Evolutionary conservation across 495 filamentous ascomycete species (phyloP).

Genomic region (Recurvomyces mirabilis): DNA sequence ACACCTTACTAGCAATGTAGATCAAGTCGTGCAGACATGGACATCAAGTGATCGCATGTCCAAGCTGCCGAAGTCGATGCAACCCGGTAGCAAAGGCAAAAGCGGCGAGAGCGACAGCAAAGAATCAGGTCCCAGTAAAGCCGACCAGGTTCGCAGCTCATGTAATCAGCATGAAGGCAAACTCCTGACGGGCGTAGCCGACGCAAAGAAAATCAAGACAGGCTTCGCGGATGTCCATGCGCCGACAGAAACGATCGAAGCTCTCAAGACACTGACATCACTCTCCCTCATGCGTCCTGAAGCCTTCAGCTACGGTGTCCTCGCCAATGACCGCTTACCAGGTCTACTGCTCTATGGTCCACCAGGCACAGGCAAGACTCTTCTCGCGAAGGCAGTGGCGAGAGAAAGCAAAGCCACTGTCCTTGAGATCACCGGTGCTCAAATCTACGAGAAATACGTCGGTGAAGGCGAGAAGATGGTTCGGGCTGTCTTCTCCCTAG

Average conservation of each 20-base stretch:
- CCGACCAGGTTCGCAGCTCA: constrained; percentile 23
- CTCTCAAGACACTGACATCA: constrained; percentile 78
- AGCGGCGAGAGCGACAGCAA: constrained; percentile 20
- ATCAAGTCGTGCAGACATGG: background rate
- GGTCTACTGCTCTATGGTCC: constrained; percentile 88
- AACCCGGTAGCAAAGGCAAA: constrained; percentile 24
- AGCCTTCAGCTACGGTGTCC: constrained; percentile 89
- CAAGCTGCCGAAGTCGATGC: constrained; percentile 9
- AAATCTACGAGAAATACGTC: constrained; percentile 92
- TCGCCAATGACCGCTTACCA: constrained; percentile 81
- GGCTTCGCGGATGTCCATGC: constrained; percentile 80
- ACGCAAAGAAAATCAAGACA: constrained; percentile 67
- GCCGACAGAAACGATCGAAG: constrained; percentile 70
- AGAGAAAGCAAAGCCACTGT: constrained; percentile 86
- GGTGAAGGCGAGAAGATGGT: constrained; percentile 97
- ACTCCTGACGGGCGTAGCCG: constrained; percentile 67
- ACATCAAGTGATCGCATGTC: background rate
- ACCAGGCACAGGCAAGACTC: constrained; percentile 90
- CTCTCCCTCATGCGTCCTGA: constrained; percentile 82
- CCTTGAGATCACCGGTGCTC: constrained; percentile 59
- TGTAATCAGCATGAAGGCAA: constrained; percentile 70
- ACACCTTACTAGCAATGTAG: background rate
- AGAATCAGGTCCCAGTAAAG: background rate
- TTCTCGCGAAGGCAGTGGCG: constrained; percentile 90
- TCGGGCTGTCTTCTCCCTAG: constrained; percentile 78